Base-by-base conservation (phyloP, 441 rosid species). In the Adansonia madagascariensis region DNA sequence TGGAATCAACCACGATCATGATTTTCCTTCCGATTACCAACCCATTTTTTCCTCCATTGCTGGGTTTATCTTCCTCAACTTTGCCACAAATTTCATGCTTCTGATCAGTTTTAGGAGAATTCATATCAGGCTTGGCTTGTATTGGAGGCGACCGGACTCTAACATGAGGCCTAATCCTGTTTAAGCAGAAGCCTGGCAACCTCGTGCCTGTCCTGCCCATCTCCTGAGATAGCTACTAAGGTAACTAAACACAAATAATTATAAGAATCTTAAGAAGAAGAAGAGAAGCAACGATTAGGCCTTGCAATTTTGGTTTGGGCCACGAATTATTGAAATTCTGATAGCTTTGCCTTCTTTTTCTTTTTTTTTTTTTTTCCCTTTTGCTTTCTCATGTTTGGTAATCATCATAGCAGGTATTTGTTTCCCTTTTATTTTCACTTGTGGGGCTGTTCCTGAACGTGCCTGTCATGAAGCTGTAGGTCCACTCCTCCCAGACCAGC, bases 1-100 rank as follows among this genome's bases (percentile, higher is more conserved):
- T 90, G 3, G 92, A 87, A 84, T 95, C 95, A 57, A 93, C 94
- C 72, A 95, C 94, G 50, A 91, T 88, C 92, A 91, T 86, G 41
- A 95, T 86, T 79, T 86, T 92, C 88, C 98, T 86, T 2, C 90
- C 97, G 11, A 74, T 73, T 5, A 76, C 68, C 41, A 39, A 35
- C 41, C 64, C 75, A 2, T 72, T 70, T 74, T 84, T 88, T 41
- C 7, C 68, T 17, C 60, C 77, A 9, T 44, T 70, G n/a, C 71
- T 55, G 0, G 75, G 15, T 41, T 77, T 78, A 70, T 81, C 88
- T 66, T 87, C 86, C 15, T 61, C 80, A 46, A 56, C 73, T 55
- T 39, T 72, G 74, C 71, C 68, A 18, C 18, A 49, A 75, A 68
- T 60, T 75, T 57, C 78, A 2, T 8, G 10, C 47, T 85, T 79